Percentiles rank a stretch among this genome's conserved stretches.
These are phyloP conservation scores for Alloteropsis semialata DNA, from an alignment of 176 grass and related monocot species.

Conservation along the genomic window DNA sequence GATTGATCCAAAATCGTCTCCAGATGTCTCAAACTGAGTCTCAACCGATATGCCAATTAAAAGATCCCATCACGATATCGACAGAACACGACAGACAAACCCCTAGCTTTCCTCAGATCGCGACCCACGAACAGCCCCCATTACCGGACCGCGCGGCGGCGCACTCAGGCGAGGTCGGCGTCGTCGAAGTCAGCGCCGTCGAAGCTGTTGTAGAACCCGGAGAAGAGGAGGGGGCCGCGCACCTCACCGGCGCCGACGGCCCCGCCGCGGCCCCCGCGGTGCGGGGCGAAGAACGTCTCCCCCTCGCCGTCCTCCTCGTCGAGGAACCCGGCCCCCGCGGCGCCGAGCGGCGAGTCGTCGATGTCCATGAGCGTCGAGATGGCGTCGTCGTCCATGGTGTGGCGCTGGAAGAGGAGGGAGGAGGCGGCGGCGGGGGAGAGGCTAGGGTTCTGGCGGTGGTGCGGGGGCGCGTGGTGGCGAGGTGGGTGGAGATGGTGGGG, in stretches of 20 bases:
- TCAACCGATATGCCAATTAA: conserved; percentile 5
- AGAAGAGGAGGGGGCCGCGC: conserved; percentile 30
- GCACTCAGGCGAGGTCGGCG: conserved; percentile 34
- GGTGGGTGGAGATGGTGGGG: background rate
- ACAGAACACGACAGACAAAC: background rate
- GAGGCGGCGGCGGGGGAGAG: background rate
- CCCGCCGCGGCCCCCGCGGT: conserved; percentile 7
- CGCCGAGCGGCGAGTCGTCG: conserved; percentile 50
- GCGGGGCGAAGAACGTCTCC: conserved; percentile 15
- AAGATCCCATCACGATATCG: background rate
- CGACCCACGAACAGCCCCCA: background rate
- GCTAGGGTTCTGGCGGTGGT: conserved; percentile 34
- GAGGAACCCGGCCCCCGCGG: conserved; percentile 26
- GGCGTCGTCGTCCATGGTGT: conserved; percentile 45
- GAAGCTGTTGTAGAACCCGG: conserved; percentile 49
- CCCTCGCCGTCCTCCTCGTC: conserved; percentile 45
- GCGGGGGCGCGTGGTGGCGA: background rate
- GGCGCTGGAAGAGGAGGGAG: background rate
- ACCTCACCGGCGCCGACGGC: background rate
- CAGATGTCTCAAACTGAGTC: background rate
- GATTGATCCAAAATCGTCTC: conserved; percentile 14
- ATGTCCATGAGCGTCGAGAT: conserved; percentile 55
- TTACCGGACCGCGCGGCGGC: background rate
- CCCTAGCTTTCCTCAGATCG: background rate
- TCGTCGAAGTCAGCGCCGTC: conserved; percentile 66